Percentiles rank a stretch among this genome's conserved stretches.
phyloP scores from a whole-genome alignment of 805 yeast species.

The Alloascoidea hylecoeti region DNA sequence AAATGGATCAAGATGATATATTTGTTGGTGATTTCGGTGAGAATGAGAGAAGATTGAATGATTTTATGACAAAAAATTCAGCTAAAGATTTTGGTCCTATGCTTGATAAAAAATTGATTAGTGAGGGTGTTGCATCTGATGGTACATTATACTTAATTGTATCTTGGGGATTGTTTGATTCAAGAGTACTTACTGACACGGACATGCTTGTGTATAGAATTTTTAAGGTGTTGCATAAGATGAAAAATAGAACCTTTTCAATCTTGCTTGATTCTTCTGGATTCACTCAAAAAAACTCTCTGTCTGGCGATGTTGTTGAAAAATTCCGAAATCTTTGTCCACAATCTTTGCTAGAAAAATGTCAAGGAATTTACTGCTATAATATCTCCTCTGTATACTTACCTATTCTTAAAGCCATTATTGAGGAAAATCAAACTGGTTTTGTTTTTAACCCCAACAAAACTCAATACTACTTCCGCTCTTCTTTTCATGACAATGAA shows the following conservation, averaged over 20 bases:
- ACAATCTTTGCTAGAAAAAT: conserved; percentile 29
- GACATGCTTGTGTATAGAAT: conserved; percentile 44
- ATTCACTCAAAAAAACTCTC: conserved; percentile 18
- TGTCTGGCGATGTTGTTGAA: conserved; percentile 14
- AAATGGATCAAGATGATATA: neutral
- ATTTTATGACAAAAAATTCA: conserved; percentile 60
- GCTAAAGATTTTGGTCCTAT: conserved; percentile 32
- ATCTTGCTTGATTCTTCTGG: conserved; percentile 60
- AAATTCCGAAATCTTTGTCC: conserved; percentile 17
- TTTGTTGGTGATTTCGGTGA: conserved; percentile 1
- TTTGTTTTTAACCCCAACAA: conserved; percentile 12
- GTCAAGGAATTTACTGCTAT: conserved; percentile 35
- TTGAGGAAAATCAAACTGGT: conserved; percentile 5
- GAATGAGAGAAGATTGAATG: conserved; percentile 33
- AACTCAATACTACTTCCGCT: conserved; percentile 24
- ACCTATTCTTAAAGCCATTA: conserved; percentile 12
- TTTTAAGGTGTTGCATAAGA: conserved; percentile 50
- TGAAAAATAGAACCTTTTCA: conserved; percentile 58
- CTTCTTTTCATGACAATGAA: conserved; percentile 30
- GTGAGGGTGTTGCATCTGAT: conserved; percentile 54
- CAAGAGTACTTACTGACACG: conserved; percentile 19
- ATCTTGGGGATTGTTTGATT: conserved; percentile 23
- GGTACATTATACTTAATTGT: conserved; percentile 56
- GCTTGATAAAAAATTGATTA: conserved; percentile 32
- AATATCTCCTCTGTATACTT: conserved; percentile 20